Base-by-base conservation (phyloP, 192 early-diverging fungal species). In the Gorgonomyces haynaldii region DNA sequence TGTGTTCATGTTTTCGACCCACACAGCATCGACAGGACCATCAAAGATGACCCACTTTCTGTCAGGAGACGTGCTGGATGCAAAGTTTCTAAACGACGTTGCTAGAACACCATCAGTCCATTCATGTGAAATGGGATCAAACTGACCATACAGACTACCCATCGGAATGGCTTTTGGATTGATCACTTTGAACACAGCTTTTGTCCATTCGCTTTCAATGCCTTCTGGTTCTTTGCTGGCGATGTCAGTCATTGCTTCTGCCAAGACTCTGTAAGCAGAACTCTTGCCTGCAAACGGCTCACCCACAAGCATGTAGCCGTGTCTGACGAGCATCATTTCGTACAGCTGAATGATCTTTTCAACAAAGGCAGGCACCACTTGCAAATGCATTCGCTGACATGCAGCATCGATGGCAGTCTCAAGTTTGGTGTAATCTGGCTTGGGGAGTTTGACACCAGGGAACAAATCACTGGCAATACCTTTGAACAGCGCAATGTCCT, bases 1-100 rank as follows among this genome's bases (percentile, higher is more conserved):
- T 8, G 76, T 78, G 45, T 78, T 78, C 76, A 79, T 78, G 48
- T 79, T 79, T 49, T 79, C 76, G 20, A 78, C 62, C 76, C 73
- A 76, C 24, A 76, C 59, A 1, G 72, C 74, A 44, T 77, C 76
- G 13, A 79, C 76, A 16, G 76, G 76, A 12, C 76, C 76, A 42
- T 79, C 76, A 63, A 79, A 79, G 12, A 79, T 70, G 1, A 75
- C 72, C 76, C 76, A 79, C 44, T 79, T 79, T 12, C 72, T 49
- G 51, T 79, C 76, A 8, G 70, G 70, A 29, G 52, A 62, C 0
- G 64, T 64, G 28, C 65, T 65, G 37, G 60, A 64, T 2, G 72
- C 76, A 47, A 60, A 75, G 25, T 48, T 64, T 29, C 76, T 45
- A 56, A 76, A 75, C 1, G 52, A 55, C 8, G 66, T 74, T 22